Evolutionary conservation across 2,329 filamentous ascomycete species (phyloP).

Genomic region (Arthrinium puccinioides): DNA sequence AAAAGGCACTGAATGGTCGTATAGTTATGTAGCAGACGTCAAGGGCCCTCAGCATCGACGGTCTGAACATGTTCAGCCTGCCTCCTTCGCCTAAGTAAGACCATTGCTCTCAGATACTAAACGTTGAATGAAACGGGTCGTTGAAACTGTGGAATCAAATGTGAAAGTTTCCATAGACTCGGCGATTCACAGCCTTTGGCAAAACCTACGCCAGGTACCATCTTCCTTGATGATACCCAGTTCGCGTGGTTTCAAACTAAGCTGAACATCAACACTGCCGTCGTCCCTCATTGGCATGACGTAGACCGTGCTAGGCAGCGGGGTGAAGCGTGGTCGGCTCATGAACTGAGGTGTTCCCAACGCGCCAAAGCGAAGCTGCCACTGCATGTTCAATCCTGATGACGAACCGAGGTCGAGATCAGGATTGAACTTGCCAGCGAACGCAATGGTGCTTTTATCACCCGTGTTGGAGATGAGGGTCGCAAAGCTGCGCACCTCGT

Average conservation of each 20-base stretch:
- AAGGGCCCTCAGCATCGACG: no score
- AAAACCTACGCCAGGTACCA: neutral
- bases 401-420: neutral
- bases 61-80: no score
- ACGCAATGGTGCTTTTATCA: neutral
- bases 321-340: neutral
- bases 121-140: no score
- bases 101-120: no score
- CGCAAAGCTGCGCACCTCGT: neutral
- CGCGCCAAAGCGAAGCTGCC: neutral
- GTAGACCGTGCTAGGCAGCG: neutral
- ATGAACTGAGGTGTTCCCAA: neutral
- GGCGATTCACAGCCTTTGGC: no score
- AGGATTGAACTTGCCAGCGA: neutral
- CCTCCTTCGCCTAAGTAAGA: no score
- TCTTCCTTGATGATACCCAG: neutral
- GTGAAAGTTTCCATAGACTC: no score
- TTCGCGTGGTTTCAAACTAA: neutral
- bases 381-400: neutral
- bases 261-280: neutral
- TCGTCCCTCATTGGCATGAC: neutral
- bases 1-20: no score
- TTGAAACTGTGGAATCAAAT: no score
- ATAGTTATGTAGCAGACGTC: no score
- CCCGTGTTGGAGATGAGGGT: neutral